Evolutionary conservation across 2,329 filamentous ascomycete species (phyloP).

Genomic region (Kalmusia sp.): DNA sequence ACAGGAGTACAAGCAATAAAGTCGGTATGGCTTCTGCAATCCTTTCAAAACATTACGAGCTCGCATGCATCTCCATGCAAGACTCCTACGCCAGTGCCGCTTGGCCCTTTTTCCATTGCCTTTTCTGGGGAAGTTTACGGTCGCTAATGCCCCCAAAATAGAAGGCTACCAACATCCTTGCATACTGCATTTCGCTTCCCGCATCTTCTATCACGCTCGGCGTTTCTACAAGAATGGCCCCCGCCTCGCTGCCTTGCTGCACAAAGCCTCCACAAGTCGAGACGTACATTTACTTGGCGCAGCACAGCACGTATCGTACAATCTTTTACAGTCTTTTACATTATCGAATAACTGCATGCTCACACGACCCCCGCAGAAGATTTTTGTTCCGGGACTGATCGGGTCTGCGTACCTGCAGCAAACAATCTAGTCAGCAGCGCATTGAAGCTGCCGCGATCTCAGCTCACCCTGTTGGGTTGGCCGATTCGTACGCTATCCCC

Average conservation of each 20-base stretch:
- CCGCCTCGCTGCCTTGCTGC: not conserved
- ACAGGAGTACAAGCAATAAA: not conserved
- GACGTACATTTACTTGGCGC: not conserved
- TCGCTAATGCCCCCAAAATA: slow-evolving; percentile 1
- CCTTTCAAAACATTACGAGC: not conserved
- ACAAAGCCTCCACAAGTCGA: slow-evolving; percentile 7
- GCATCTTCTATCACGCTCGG: not conserved
- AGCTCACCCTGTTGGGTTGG: not conserved
- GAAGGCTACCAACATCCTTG: not conserved
- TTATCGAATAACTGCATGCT: not conserved
- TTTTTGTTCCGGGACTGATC: not conserved
- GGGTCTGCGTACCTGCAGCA: slow-evolving; percentile 6
- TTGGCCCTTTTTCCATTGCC: not conserved
- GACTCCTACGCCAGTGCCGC: not conserved
- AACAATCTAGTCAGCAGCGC: not conserved
- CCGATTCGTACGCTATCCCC: not conserved
- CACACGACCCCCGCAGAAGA: not conserved
- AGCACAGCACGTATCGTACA: not conserved
- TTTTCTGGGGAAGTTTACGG: not conserved
- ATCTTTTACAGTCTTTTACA: too few species aligned
- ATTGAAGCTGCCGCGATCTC: not conserved
- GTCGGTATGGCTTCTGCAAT: not conserved
- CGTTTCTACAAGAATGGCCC: not conserved
- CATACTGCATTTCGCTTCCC: not conserved
- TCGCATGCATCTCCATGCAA: not conserved